These are phyloP conservation scores for Cyberlindnera galapagoensis DNA, from an alignment of 805 yeast species.

Conservation along the genomic window DNA sequence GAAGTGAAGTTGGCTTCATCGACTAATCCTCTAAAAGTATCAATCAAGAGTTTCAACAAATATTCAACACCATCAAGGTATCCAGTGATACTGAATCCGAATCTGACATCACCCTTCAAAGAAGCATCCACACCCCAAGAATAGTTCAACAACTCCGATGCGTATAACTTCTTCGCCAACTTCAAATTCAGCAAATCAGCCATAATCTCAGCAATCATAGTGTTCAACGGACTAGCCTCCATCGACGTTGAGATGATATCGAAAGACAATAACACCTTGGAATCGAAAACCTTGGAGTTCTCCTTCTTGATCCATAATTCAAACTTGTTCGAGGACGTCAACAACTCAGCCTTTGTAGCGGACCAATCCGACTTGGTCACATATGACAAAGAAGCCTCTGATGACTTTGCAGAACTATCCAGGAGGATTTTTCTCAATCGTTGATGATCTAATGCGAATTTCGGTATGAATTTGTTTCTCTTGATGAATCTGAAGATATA, in stretches of 20 bases:
- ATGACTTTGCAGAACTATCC: conserved; percentile 23
- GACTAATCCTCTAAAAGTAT: conserved; percentile 25
- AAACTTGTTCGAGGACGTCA: conserved; percentile 27
- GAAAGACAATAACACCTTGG: conserved; percentile 37
- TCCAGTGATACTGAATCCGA: conserved; percentile 51
- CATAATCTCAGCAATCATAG: conserved; percentile 48
- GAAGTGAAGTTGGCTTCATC: conserved; percentile 14
- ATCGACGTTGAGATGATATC: conserved; percentile 33
- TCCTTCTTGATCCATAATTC: conserved; percentile 51
- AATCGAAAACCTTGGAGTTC: conserved; percentile 18
- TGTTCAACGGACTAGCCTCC: conserved; percentile 29
- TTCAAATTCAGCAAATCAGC: conserved; percentile 38
- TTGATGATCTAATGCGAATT: conserved; percentile 25
- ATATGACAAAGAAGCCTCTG: conserved; percentile 27
- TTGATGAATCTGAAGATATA: conserved; percentile 2
- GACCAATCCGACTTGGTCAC: conserved; percentile 25
- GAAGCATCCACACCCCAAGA: conserved; percentile 53
- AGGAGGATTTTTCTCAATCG: conserved; percentile 21
- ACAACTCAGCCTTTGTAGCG: conserved; percentile 30
- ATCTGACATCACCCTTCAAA: conserved; percentile 44
- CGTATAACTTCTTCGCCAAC: conserved; percentile 40
- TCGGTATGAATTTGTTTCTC: conserved; percentile 32
- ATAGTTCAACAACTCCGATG: conserved; percentile 48
- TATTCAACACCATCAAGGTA: conserved; percentile 32
- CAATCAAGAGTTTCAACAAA: conserved; percentile 30